Base-by-base conservation (phyloP, 2,329 filamentous ascomycete genomes). In the Neospermospora avenae region DNA sequence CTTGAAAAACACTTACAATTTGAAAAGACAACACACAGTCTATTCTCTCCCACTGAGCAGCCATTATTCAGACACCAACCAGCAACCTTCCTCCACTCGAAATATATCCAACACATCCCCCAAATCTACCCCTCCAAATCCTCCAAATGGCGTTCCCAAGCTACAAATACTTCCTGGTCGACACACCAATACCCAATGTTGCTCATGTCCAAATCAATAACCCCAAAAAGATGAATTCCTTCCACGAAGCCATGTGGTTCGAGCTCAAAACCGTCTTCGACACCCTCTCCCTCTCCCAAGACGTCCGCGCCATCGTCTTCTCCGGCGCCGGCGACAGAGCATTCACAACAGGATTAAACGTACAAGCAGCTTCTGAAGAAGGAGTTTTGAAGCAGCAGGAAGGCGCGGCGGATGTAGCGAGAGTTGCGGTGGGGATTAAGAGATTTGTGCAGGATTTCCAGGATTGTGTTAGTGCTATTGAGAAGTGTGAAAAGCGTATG, bases 131-230 rank as follows among this genome's bases (percentile, higher is more conserved):
- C 6, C 25, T 41, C 41, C 20, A 31, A 31, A 8, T 18, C n/a
- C 4, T 49, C 45, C 48, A 28, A 41, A 59, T 59, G 57, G 31
- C 57, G 1, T 48, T 37, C 25, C 35, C 48, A 25, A 45, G 34
- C 20, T 70, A 70, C 62, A 61, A 67, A 28, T 59, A 72, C 56
- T 71, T 71, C 81, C 84, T 86, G 66, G 80, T 96, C 67, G 85
- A 83, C n/a, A 86, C 85, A 44, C 90, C 92, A 0, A 71, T 77
- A 39, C 81, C 87, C 70, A 86, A 86, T 77, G 87, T 97, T 52
- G 90, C 87, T n/a, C 91, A 96, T 73, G 89, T 98, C 61, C 88
- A 97, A 76, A 96, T 96, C 77, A 93, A 96, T 78, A 84, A 93
- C 1, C 85, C 93, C 1, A 76, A 84, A 66, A 96, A 96, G 78